Base-by-base conservation (phyloP, 441 rosid genomes). In the California macrophylla region DNA sequence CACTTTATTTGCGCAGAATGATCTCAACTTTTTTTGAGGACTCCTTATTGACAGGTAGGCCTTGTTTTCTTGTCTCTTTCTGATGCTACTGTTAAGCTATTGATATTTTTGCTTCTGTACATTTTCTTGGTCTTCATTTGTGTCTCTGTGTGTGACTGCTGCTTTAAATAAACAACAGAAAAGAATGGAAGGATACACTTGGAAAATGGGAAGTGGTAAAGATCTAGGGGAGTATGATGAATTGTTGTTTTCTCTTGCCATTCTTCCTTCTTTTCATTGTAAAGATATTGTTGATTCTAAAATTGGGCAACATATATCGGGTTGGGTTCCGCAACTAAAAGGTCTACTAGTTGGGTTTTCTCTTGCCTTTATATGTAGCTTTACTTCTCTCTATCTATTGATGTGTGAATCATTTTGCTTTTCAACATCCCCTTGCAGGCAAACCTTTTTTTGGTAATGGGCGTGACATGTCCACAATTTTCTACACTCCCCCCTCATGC, bases 1-100 rank as follows among this genome's bases (percentile, higher is more conserved):
- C 97, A 1, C 82, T 94, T 70, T 92, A 89, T 81, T 78, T 94
- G 73, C 82, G 98, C 63, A 80, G 74, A 72, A 80, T 94, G 62
- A 85, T 92, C 74, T 89, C 96, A 20, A 80, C 85, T 42, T 75
- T 90, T 65, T 94, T 92, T 70, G 99, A 90, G 83, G 98, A 93
- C 83, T 92, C 96, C 69, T 78, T 94, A 72, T 86, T 89, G 78
- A 92, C 98, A 84, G 98, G 97, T 90, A 40, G 64, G 63, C 62
- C n/a, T 38, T 9, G 13, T 38, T 29, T 72, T 24, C 47, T 50
- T 68, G 36, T 20, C 32, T 60, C 64, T 60, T 60, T 60, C 64
- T 54, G 23, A 20, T 54, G 61, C 12, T 54, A 3, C 6, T 63
- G 9, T 54, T 7, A 13, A 30, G 34, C 56, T 75, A 8, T 50